A percentile compares a stretch with the other conserved stretches of the same genome.
Conservation (phyloP, 768 basidiomycete genomes). For the Boletus rubropictus region DNA sequence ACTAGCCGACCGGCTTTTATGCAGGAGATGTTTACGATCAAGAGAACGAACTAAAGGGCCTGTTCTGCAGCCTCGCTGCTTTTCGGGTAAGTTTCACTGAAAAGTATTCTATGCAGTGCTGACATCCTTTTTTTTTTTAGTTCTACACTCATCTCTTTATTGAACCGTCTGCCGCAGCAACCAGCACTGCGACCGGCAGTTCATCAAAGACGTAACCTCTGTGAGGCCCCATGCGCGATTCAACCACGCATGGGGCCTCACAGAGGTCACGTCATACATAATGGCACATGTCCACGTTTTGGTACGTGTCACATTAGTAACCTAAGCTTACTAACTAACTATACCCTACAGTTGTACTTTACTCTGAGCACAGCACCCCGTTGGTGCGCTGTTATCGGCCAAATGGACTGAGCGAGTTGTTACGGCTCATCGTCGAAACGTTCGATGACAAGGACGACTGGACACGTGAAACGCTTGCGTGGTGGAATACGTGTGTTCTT, state of each 20-base stretch:
- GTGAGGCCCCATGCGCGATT: no score
- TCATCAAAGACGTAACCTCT: no score
- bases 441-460: not conserved
- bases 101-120: no score
- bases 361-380: no score
- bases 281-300: not conserved
- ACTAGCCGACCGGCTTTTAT: slow-evolving; percentile 3
- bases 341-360: no score
- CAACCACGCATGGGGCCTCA: no score
- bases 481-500: not conserved
- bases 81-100: not conserved
- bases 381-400: no score
- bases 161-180: not conserved
- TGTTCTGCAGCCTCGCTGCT: not conserved
- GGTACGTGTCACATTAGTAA: not conserved
- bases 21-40: not conserved
- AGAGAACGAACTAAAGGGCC: not conserved
- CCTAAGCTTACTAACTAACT: no score
- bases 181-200: not conserved
- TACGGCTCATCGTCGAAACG: not conserved
- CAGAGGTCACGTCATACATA: no score
- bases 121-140: not conserved
- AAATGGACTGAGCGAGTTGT: not conserved
- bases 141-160: not conserved
- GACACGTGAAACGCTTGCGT: not conserved